Conservation (phyloP, 2,329 filamentous ascomycete species). For the Bipolaris oryzae region DNA sequence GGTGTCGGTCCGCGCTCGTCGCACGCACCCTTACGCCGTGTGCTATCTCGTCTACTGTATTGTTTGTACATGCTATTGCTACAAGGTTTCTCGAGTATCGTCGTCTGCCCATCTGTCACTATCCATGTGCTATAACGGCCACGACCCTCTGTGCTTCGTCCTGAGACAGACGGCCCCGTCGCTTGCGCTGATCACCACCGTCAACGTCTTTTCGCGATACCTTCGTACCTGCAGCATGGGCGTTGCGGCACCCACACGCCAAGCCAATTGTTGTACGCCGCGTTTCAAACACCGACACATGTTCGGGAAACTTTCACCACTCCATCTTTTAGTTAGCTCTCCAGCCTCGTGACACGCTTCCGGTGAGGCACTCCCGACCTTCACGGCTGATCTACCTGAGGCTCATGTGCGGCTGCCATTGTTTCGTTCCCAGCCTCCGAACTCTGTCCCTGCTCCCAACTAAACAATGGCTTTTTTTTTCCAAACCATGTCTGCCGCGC, state of each 20-base stretch:
- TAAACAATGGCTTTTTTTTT: conserved; percentile 19
- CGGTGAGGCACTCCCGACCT: neutral
- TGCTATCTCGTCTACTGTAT: too few species aligned
- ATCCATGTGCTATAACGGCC: conserved; percentile 15
- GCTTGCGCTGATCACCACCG: conserved; percentile 22
- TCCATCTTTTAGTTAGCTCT: conserved; percentile 4
- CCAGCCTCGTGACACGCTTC: conserved; percentile 10
- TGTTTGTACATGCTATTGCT: neutral
- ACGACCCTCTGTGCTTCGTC: conserved; percentile 28
- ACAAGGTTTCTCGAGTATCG: neutral
- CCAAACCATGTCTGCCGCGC: conserved; percentile 20
- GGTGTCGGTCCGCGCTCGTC: conserved; percentile 18
- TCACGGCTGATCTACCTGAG: conserved; percentile 1
- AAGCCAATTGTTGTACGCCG: conserved; percentile 21
- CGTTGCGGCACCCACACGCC: conserved; percentile 22
- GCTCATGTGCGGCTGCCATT: conserved; percentile 11
- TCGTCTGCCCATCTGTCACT: conserved; percentile 10
- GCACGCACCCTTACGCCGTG: neutral
- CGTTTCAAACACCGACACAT: conserved; percentile 10
- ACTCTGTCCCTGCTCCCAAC: conserved; percentile 23
- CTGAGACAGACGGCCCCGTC: conserved; percentile 26
- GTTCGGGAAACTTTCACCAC: conserved; percentile 13
- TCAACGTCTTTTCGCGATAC: conserved; percentile 20
- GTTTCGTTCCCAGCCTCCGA: conserved; percentile 26
- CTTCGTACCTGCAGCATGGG: conserved; percentile 24